Base-by-base conservation (phyloP, 495 filamentous ascomycete species). In the Penicillium cinerascens region DNA sequence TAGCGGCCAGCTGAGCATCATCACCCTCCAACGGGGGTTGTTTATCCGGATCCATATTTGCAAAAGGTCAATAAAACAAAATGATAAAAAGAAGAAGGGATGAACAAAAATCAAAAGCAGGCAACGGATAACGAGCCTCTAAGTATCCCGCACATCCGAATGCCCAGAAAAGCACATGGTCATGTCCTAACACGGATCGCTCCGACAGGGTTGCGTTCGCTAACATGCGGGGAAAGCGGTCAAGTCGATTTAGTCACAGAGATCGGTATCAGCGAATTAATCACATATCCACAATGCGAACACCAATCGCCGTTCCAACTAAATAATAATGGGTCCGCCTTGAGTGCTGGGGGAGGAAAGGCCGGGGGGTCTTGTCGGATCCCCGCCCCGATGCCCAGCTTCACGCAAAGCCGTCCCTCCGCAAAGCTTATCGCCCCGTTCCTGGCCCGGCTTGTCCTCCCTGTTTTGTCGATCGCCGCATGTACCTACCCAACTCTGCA, bases 1-100 rank as follows among this genome's bases (percentile, higher is more conserved):
- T 77, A 27, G 67, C 70, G 8, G 78, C 80, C 56, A 85, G 58
- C 29, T 75, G 72, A 22, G 72, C 72, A 57, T 82, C 78, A 49
- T 70, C 67, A 51, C 61, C 66, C 38, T 63, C 50, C 20, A 65
- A 40, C 10, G 42, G 47, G n/a, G 8, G 53, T 37, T 53, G 51
- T 52, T 65, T 63, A 52, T 7, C 29, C 22, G 11, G 17, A 41
- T 21, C 39, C 41, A 33, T 37, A 9, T 20, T 21, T 16, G 2
- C 10, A 25, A 18, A 44, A 46, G 6, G n/a, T 6, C 25, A 35
- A 33, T 33, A 38, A n/a, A 38, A 33, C 13, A 42, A 26, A 25
- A 23, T 26, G n/a, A 22, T 4, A 16, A 43, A 11, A 33, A 17
- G 1, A 43, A 11, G 27, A 49, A 16, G 22, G 22, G 10, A 42